Evolutionary conservation across 352 stramenopile species (phyloP), one percentile per base, ranked within the genome.

Genomic region (Peronospora destructor): DNA sequence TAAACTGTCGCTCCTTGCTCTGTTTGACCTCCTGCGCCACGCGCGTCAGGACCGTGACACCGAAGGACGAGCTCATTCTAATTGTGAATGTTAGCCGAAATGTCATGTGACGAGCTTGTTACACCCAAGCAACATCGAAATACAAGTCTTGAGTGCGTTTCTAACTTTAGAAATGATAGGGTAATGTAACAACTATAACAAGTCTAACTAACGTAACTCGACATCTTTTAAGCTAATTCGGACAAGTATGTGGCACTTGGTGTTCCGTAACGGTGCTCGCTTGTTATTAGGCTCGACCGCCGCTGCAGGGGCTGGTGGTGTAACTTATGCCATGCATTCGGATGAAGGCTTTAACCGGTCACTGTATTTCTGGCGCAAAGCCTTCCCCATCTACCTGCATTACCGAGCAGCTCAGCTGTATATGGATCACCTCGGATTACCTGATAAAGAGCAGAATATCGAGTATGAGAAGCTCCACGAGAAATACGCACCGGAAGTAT

Each of bases 301-400:
- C 16, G 75, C 65, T 10, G 63, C 61, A 6, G 66, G 72, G 14
- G 53, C 66, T 1, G 64, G 67, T 6, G 73, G 73, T 39, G 64
- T 85, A 8, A 67, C 76, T 33, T 81, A 81, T 56, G 65, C 81
- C 14, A 59, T 73, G 13, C 64, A 89, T 21, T 71, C 63, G 14
- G 81, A 94, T 50, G 84, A 94, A 46, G 84, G 84, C 33, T 90
- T 94, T 58, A 59, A 63, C 17, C 76, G 84, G 5, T 91, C 79
- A 12, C 53, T 91, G 2, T 88, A 85, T 67, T 94, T 94, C 57
- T 94, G 82, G 76, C 75, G 80, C 53, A 87, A 90, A 55, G 84
- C 79, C 9, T 88, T 94, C 62, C 84, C 84, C 33, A 88, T 91
- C 56, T 94, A 94, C 57, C 38, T 85, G 30, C 76, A 91, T 55